Base-by-base conservation (phyloP, 176 grass and related monocot species). In the bread wheat (Triticum aestivum) region DNA sequence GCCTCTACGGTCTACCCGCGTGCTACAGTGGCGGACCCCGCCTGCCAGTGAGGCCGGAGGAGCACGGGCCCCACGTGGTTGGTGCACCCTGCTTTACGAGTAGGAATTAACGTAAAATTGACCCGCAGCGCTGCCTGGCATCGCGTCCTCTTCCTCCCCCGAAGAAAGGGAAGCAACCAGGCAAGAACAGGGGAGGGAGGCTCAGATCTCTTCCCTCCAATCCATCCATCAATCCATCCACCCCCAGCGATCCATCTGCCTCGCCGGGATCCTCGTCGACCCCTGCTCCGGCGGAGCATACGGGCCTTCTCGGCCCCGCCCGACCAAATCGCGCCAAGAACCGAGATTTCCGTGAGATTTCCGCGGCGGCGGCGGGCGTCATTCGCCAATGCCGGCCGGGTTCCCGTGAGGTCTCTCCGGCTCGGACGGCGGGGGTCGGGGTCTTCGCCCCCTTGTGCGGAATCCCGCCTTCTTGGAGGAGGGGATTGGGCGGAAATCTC, bases 31-130 rank as follows among this genome's bases (percentile, higher is more conserved):
- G 49, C 47, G 49, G 47, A 6, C 14, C 59, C 85, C 15, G 80
- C 69, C 6, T 5, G 52, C 64, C 89, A 91, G 61, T 0, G 10
- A 21, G 0, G 0, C 0, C 0, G 1, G 0, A 9, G 0, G 30
- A 0, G 1, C 9, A 8, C 2, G 23, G 0, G 33, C n/a, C 7
- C 4, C 52, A 15, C 6, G 56, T 32, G 87, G 81, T 84, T 23
- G 39, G 54, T 79, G n/a, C 45, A 8, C 14, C 64, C 11, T 15
- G 21, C 49, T 14, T 17, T 79, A 10, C 65, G 24, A 5, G 18
- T 9, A 59, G 59, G 71, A 86, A 86, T 82, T 77, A 82, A 23
- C 83, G 83, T 86, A 18, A 81, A 32, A 89, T 86, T 77, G 88
- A 89, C 82, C 44, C 2, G 70, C 2, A n/a, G 52, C 2, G 6